Percentiles rank a stretch among this genome's conserved stretches.
phyloP scores from a whole-genome alignment of 1,284 basidiomycete genomes.

The Stygiomarasmius scandens region DNA sequence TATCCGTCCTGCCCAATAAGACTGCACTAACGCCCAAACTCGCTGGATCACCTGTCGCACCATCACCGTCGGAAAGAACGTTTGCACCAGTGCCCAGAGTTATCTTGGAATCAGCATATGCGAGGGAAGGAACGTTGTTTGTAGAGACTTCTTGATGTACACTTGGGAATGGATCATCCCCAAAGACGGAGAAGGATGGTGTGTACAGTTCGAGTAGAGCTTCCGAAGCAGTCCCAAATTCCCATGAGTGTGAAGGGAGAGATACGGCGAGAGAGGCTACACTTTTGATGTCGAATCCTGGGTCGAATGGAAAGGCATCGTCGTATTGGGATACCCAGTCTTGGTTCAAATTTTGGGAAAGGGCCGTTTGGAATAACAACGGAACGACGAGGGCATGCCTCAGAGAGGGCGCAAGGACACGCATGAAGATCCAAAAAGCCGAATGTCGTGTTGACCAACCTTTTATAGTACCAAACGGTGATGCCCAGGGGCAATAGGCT shows the following conservation, averaged over 20 bases:
- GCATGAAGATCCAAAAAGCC: no score
- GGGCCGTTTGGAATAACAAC: no score
- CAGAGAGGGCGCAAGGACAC: no score
- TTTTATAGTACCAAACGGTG: no score
- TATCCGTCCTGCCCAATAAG: constrained; percentile 37
- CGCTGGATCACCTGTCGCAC: constrained; percentile 45
- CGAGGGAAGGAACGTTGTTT: background rate
- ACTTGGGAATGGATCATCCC: constrained; percentile 32
- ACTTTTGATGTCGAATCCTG: constrained; percentile 41
- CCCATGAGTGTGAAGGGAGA: constrained; percentile 47
- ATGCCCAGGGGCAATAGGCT: no score
- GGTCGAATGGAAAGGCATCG: constrained; percentile 32
- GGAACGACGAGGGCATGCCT: no score
- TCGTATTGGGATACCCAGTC: background rate
- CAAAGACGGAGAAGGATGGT: constrained; percentile 40
- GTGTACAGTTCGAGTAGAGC: constrained; percentile 45
- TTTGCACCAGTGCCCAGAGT: constrained; percentile 37
- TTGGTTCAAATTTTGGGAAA: no score
- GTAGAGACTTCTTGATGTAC: no score
- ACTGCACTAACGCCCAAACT: constrained; percentile 45
- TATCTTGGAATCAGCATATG: constrained; percentile 30
- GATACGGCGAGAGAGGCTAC: constrained; percentile 33
- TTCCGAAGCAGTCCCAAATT: constrained; percentile 43
- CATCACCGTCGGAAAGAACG: constrained; percentile 36
- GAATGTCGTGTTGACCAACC: no score